These are phyloP conservation scores for Microstegium vimineum DNA, from an alignment of 176 grass and related monocot species.

Conservation along the genomic window DNA sequence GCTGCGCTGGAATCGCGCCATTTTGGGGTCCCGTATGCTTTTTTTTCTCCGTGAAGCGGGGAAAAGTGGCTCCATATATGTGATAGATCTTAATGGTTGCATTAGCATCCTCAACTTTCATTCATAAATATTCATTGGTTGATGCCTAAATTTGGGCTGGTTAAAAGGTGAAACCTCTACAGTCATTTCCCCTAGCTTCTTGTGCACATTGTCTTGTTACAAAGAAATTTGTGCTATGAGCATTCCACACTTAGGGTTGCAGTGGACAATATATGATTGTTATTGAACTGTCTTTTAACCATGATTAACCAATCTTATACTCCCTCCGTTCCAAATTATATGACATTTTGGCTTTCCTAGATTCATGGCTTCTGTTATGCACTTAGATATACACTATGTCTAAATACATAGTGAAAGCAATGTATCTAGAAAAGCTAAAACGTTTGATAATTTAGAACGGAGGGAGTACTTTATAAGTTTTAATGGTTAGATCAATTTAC, in stretches of 20 bases:
- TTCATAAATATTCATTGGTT: background rate
- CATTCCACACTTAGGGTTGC: background rate
- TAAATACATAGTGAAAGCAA: no score
- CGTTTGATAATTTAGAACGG: no score
- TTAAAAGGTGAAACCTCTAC: background rate
- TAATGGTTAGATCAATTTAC: constrained; percentile 1
- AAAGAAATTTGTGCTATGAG: background rate
- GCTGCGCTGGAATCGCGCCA: background rate
- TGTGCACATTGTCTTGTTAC: background rate
- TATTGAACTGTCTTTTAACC: background rate
- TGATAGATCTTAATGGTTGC: background rate
- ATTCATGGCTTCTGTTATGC: no score
- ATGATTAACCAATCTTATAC: background rate
- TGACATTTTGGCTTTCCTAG: no score
- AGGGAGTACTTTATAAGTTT: background rate
- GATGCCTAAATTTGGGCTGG: background rate
- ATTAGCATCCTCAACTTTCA: constrained; percentile 2
- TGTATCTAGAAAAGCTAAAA: no score
- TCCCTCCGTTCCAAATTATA: no score
- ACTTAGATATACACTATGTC: no score
- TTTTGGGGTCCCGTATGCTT: background rate
- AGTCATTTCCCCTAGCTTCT: background rate
- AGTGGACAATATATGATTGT: background rate
- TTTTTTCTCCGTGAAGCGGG: no score
- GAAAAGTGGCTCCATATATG: no score